Conservation (phyloP, 202 grass and related monocot species). For the Bolboschoenoplectus hybrid region DNA sequence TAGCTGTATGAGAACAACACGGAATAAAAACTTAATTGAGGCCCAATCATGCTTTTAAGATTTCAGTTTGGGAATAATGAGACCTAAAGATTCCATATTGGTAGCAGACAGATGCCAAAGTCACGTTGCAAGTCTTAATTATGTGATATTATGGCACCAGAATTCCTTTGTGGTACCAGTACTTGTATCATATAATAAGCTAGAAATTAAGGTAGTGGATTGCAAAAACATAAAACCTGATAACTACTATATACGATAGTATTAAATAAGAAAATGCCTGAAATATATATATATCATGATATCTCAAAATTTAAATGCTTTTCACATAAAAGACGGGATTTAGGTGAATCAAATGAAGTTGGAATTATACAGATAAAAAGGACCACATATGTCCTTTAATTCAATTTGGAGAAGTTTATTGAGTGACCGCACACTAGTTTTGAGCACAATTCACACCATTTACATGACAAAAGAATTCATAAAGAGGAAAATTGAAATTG, state of each 20-base stretch:
- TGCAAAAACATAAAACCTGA: background rate
- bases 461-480: background rate
- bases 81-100: background rate
- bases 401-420: background rate
- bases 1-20: conserved; percentile 21
- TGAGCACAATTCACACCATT: background rate
- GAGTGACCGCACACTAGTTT: background rate
- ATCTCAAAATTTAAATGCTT: conserved; percentile 1
- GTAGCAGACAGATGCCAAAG: conserved; percentile 16
- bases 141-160: conserved; percentile 20
- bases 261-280: conserved; percentile 16
- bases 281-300: conserved; percentile 18
- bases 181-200: conserved; percentile 3
- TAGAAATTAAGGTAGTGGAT: background rate
- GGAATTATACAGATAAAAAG: background rate
- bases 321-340: background rate
- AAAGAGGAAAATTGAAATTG: background rate
- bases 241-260: background rate
- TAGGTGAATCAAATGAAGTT: background rate
- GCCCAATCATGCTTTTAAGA: conserved; percentile 29
- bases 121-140: background rate
- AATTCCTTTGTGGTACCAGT: conserved; percentile 26
- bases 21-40: background rate
- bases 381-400: background rate
- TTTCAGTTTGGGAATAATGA: conserved; percentile 19